Evolutionary conservation across 371 early-diverging fungal species (phyloP).

Genomic region (Syncephalis fuscata): DNA sequence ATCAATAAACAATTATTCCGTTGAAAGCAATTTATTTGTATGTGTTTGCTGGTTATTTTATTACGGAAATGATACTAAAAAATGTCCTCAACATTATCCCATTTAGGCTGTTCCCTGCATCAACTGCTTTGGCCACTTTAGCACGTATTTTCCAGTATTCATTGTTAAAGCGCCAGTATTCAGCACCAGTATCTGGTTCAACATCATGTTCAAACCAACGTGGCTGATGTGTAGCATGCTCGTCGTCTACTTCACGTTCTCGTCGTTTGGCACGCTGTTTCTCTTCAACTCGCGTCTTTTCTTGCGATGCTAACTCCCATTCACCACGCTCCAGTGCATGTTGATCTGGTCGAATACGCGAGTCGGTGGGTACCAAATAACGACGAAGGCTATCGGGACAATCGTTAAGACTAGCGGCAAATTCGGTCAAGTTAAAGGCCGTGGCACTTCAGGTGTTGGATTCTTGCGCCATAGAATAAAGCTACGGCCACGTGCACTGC

Average conservation of each 20-base stretch:
- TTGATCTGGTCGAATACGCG: constrained; percentile 65
- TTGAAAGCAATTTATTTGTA: no score
- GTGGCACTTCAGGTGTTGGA: constrained; percentile 22
- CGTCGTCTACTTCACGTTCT: constrained; percentile 23
- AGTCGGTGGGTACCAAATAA: constrained; percentile 56
- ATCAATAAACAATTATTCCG: no score
- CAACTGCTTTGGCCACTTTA: no score
- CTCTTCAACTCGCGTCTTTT: constrained; percentile 52
- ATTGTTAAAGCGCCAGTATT: constrained; percentile 39
- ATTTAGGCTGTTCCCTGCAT: no score
- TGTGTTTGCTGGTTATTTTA: no score
- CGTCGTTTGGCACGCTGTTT: constrained; percentile 47
- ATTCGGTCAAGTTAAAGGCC: constrained; percentile 54
- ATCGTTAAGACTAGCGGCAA: constrained; percentile 62
- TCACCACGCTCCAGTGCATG: constrained; percentile 47
- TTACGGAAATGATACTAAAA: no score
- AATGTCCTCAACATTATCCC: no score
- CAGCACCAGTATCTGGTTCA: constrained; percentile 44
- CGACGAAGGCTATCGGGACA: constrained; percentile 23
- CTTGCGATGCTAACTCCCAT: constrained; percentile 43
- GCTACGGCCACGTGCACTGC: constrained; percentile 4
- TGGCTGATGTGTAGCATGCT: constrained; percentile 28
- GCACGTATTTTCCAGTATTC: constrained; percentile 39
- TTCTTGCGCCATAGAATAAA: constrained; percentile 42
- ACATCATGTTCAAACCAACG: constrained; percentile 55